Base-by-base conservation (phyloP, 176 grass and related monocot genomes). In the Oryza meyeriana region DNA sequence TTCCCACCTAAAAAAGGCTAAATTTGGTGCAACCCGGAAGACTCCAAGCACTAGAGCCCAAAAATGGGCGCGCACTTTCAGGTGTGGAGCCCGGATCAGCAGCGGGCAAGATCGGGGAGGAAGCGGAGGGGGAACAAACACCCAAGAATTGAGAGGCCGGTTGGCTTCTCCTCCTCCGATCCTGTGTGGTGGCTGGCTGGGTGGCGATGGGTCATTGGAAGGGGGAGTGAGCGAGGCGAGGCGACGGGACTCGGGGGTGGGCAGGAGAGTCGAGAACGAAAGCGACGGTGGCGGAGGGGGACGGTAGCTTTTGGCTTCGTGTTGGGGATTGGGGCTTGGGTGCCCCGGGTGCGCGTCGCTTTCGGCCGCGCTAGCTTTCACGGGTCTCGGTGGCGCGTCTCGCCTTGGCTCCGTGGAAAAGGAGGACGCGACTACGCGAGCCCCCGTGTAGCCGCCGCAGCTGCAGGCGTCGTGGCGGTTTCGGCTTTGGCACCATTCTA, bases 21-120 rank as follows among this genome's bases (percentile, higher is more conserved):
- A 81, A 76, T 87, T 87, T 87, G 78, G 71, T 81, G 78, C 63
- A 27, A 62, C 47, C 71, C 63, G 81, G 78, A 87, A 81, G 85
- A 47, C 78, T 81, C 71, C 85, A 62, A 76, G 63, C 63, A 87
- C 71, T 76, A 81, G 78, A 34, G 71, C 81, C 63, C 78, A 74
- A 59, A 81, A 61, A 36, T n/a, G 77, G 48, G 64, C 26, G 70
- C 30, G 22, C 61, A 47, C 78, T 81, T 75, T 38, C 61, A 13
- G 33, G 69, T 81, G 84, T 86, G 84, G 77, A 86, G 70, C 78
- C 78, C 34, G 36, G 78, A 81, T 75, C 85, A 61, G 47, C 48
- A 33, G 32, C 35, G 68, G 13, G 68, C 12, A 36, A 13, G 24
- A 32, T 20, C 6, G 6, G 2, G 2, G 71, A 67, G 72, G 8